Evolutionary conservation across 2,329 filamentous ascomycete species (phyloP).

Genomic region (Hymenotorrendiella dingleyae): DNA sequence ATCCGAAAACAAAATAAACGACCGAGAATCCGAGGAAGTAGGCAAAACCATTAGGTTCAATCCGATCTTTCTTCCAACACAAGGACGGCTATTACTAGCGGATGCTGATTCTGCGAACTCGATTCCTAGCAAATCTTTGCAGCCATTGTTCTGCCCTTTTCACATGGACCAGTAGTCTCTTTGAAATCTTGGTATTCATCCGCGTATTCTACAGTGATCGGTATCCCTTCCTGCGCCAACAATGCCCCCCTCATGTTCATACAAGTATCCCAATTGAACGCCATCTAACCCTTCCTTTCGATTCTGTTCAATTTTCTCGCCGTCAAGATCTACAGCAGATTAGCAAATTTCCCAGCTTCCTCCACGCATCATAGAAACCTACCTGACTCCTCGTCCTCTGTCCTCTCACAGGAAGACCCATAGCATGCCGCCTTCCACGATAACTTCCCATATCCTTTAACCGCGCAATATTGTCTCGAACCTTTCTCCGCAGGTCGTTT

Average conservation of each 20-base stretch:
- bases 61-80: too few relatives aligned
- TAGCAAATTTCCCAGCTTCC: conserved; percentile 6
- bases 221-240: conserved; percentile 3
- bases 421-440: conserved; percentile 82
- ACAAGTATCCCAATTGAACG: background rate
- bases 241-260: conserved; percentile 2
- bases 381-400: conserved; percentile 80
- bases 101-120: too few relatives aligned
- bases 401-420: conserved; percentile 85
- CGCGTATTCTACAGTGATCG: background rate
- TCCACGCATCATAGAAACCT: conserved; percentile 10
- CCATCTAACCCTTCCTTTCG: background rate
- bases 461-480: conserved; percentile 79
- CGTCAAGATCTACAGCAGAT: conserved; percentile 44
- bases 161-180: too few relatives aligned
- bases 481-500: conserved; percentile 71
- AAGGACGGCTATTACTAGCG: too few relatives aligned
- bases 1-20: too few relatives aligned
- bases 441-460: conserved; percentile 89
- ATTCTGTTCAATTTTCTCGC: conserved; percentile 54
- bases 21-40: too few relatives aligned
- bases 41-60: too few relatives aligned
- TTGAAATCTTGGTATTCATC: conserved; percentile 3
- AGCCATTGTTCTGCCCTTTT: too few relatives aligned
- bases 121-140: too few relatives aligned